Conservation (phyloP, 2,329 filamentous ascomycete genomes). For the Paraphaeosphaeria sporulosa region DNA sequence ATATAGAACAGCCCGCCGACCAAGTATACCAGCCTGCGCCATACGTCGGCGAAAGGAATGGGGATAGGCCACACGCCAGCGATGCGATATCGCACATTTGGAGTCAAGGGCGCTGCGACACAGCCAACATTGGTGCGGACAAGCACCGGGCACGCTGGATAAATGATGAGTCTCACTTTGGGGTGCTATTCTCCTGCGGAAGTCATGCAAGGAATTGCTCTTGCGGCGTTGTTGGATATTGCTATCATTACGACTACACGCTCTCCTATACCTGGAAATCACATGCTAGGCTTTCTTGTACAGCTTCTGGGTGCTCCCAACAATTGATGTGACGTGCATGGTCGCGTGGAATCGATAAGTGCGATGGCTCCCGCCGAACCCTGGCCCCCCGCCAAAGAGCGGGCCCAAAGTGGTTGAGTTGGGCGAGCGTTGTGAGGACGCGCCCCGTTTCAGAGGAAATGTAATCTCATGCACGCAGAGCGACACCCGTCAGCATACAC, state of each 20-base stretch:
- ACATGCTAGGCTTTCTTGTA: background rate
- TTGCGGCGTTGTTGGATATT: background rate
- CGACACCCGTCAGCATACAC: background rate
- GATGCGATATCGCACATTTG: background rate
- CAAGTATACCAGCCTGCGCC: background rate
- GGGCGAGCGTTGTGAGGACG: conserved; percentile 25
- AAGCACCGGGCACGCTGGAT: background rate
- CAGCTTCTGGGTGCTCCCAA: background rate
- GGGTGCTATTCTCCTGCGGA: background rate
- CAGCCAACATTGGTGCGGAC: background rate
- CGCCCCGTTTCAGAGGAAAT: conserved; percentile 33
- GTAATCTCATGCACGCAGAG: conserved; percentile 29
- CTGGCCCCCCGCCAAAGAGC: conserved; percentile 20
- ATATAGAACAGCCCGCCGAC: conserved; percentile 3
- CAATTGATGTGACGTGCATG: conserved; percentile 1
- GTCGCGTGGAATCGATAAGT: background rate
- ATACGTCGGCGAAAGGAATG: background rate
- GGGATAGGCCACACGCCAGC: background rate
- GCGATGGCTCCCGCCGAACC: background rate
- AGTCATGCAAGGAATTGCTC: background rate
- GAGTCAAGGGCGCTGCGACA: background rate
- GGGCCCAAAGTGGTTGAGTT: conserved; percentile 25
- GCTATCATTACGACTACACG: background rate
- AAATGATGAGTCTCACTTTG: background rate
- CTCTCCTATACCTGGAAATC: background rate